Percentiles rank a stretch among this genome's conserved stretches.
Conservation (phyloP, 2,329 filamentous ascomycete genomes). For the Capronia coronata region DNA sequence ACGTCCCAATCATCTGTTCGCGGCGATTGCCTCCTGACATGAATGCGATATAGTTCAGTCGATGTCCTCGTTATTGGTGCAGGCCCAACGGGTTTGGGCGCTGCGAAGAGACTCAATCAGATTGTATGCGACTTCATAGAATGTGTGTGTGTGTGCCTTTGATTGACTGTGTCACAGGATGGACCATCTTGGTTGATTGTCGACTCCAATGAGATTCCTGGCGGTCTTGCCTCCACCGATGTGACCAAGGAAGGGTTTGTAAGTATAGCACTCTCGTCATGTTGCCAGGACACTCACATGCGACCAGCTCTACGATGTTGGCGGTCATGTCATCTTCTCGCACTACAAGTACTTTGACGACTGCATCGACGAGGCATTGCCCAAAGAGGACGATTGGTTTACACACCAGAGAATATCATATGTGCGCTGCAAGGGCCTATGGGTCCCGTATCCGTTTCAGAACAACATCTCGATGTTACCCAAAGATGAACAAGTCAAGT, state of each 20-base stretch:
- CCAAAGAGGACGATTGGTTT: constrained; percentile 92
- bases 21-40: constrained; percentile 14
- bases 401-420: constrained; percentile 98
- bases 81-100: constrained; percentile 93
- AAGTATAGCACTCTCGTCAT: background rate
- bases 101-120: constrained; percentile 95
- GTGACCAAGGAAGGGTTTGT: constrained; percentile 68
- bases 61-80: constrained; percentile 97
- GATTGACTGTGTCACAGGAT: constrained; percentile 52
- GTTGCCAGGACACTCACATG: background rate
- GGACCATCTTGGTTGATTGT: constrained; percentile 93
- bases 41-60: constrained; percentile 60
- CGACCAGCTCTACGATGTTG: constrained; percentile 87
- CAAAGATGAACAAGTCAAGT: constrained; percentile 93
- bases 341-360: constrained; percentile 99
- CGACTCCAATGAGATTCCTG: constrained; percentile 83
- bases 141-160: too few relatives aligned
- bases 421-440: constrained; percentile 90
- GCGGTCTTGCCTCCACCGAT: constrained; percentile 93
- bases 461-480: constrained; percentile 99
- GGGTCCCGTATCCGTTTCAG: constrained; percentile 99
- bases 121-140: constrained; percentile 58
- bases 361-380: constrained; percentile 93
- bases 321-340: constrained; percentile 97
- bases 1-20: too few relatives aligned